A percentile compares a stretch with the other conserved stretches of the same genome.
These are phyloP conservation scores for Monosporascus ibericus DNA, from an alignment of 2,329 filamentous ascomycete species.

Conservation along the genomic window DNA sequence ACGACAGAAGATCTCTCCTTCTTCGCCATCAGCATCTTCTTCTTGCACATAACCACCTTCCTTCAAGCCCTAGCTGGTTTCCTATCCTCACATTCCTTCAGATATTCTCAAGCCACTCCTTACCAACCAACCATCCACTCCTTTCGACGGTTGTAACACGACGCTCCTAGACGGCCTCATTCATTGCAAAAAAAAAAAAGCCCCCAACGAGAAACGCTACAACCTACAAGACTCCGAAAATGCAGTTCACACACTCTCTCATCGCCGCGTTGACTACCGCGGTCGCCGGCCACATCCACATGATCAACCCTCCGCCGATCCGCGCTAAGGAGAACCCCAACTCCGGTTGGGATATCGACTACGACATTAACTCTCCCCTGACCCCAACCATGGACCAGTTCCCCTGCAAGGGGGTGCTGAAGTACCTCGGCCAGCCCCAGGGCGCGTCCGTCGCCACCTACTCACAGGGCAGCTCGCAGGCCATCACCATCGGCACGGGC, in stretches of 20 bases:
- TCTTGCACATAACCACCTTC: not conserved
- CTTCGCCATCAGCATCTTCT: not conserved
- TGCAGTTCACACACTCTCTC: constrained; percentile 32
- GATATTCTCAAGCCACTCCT: not conserved
- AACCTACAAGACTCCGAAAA: constrained; percentile 25
- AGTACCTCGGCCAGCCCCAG: constrained; percentile 39
- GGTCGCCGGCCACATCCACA: constrained; percentile 51
- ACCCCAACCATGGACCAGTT: constrained; percentile 53
- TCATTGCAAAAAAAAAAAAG: not conserved
- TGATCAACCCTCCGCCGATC: constrained; percentile 46
- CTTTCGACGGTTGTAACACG: not conserved
- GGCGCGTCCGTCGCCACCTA: constrained; percentile 56
- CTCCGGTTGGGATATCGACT: constrained; percentile 48
- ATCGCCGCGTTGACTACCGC: constrained; percentile 36
- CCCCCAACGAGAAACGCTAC: constrained; percentile 9
- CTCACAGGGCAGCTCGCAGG: constrained; percentile 54
- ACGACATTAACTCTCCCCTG: constrained; percentile 66
- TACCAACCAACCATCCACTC: not conserved
- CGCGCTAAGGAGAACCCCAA: constrained; percentile 47
- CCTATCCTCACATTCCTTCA: not conserved
- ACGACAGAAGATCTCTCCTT: not conserved
- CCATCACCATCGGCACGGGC: constrained; percentile 57
- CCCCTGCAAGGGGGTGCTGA: constrained; percentile 65
- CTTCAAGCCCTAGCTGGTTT: not conserved
- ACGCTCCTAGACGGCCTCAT: not conserved